These are phyloP conservation scores for Claviceps spartinae DNA, from an alignment of 2,329 filamentous ascomycete species.

Conservation along the genomic window DNA sequence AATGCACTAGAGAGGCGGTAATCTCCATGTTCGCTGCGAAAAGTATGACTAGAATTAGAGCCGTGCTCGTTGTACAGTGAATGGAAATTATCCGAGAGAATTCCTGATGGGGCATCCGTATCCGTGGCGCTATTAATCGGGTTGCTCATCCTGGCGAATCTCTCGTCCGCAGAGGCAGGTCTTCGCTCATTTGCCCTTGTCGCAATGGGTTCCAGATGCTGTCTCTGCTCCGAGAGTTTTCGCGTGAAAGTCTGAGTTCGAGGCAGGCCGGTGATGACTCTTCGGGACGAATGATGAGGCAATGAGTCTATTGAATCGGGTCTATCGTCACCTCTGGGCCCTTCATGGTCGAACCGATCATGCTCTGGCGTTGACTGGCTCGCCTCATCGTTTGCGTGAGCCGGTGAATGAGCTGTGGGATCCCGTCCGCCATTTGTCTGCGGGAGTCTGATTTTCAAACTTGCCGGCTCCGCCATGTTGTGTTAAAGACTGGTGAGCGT, in stretches of 20 bases:
- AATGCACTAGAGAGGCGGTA: background rate
- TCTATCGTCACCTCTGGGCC: background rate
- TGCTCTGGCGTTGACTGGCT: conserved; percentile 7
- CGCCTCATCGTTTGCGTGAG: conserved; percentile 9
- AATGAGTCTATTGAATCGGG: background rate
- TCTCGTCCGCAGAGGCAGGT: conserved; percentile 52
- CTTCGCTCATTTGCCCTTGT: conserved; percentile 54
- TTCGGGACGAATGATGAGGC: conserved; percentile 23
- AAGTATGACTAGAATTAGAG: background rate
- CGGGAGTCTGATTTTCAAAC: conserved; percentile 15
- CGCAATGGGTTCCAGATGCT: conserved; percentile 54
- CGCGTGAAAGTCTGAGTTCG: conserved; percentile 68
- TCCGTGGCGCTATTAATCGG: conserved; percentile 14
- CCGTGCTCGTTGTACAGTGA: background rate
- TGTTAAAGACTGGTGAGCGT: background rate
- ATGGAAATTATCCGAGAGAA: conserved; percentile 28
- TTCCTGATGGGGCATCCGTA: conserved; percentile 30
- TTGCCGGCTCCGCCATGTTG: conserved; percentile 20
- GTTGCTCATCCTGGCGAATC: background rate
- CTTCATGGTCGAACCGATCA: background rate
- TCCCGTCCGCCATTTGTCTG: conserved; percentile 13
- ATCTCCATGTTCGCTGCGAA: background rate
- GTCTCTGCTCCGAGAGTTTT: conserved; percentile 67
- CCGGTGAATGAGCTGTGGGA: conserved; percentile 18
- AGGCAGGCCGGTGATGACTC: conserved; percentile 66